Conservation (phyloP, 23 red algal genomes). For the Pyropia yezoensis region DNA sequence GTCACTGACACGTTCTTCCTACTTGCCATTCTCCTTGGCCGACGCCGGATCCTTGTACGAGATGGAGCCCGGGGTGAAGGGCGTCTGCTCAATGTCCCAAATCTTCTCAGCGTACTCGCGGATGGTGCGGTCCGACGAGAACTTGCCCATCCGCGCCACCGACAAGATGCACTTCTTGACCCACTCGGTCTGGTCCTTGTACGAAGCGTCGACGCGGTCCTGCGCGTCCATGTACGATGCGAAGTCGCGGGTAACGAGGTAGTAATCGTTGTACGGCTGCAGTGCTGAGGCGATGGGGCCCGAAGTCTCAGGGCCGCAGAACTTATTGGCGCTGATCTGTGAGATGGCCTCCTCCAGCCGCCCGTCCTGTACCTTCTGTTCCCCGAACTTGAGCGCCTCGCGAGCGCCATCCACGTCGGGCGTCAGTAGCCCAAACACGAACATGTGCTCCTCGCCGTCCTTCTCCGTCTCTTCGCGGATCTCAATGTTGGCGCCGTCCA, state of each 20-base stretch:
- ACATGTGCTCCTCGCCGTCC: constrained; percentile 85
- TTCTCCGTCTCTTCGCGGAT: constrained; percentile 78
- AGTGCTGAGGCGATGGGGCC: constrained; percentile 51
- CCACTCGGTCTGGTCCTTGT: constrained; percentile 81
- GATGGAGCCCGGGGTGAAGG: constrained; percentile 83
- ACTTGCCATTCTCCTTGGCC: too few relatives aligned
- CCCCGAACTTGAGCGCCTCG: constrained; percentile 66
- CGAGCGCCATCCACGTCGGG: constrained; percentile 77
- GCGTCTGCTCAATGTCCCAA: constrained; percentile 86
- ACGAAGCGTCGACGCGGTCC: constrained; percentile 72
- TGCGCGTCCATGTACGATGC: constrained; percentile 95
- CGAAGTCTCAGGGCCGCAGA: constrained; percentile 49
- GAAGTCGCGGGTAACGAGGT: constrained; percentile 91
- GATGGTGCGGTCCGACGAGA: constrained; percentile 94
- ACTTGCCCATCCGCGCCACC: constrained; percentile 85
- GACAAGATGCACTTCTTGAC: constrained; percentile 78
- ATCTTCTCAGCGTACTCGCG: constrained; percentile 93
- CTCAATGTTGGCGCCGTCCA: constrained; percentile 99
- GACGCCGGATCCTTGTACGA: constrained; percentile 50
- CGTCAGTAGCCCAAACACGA: constrained; percentile 85
- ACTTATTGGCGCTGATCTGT: constrained; percentile 69
- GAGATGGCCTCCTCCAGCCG: constrained; percentile 71
- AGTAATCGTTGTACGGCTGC: constrained; percentile 94
- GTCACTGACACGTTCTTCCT: too few relatives aligned
- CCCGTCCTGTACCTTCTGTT: constrained; percentile 53